Conservation (phyloP, 306 rosid genomes). For the Fragaria ananassa region DNA sequence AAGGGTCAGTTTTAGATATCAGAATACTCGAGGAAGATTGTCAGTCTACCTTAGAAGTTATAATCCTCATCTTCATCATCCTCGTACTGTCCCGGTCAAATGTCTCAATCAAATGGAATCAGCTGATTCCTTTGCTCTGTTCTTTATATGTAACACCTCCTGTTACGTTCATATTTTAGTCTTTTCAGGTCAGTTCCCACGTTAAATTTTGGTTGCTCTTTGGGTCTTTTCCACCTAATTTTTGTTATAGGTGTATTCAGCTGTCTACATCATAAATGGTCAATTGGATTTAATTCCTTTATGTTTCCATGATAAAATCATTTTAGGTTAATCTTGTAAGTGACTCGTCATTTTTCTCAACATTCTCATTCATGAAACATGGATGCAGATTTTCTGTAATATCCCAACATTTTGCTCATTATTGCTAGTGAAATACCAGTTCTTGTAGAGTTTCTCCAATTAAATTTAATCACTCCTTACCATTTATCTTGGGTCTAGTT, state of each 20-base stretch:
- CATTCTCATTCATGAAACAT: not conserved
- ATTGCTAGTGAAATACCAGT: too few relatives aligned
- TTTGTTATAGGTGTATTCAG: not conserved
- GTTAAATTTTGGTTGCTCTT: not conserved
- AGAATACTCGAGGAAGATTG: not conserved
- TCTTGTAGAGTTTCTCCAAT: not conserved
- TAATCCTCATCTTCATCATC: not conserved
- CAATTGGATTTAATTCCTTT: not conserved
- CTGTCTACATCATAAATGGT: too few relatives aligned
- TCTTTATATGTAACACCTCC: not conserved
- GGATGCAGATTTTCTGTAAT: not conserved
- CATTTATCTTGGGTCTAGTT: not conserved
- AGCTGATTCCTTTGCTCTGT: not conserved
- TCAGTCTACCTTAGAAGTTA: conserved; percentile 3
- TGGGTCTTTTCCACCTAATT: not conserved
- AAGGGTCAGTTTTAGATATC: not conserved
- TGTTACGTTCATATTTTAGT: not conserved
- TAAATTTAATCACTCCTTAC: too few relatives aligned
- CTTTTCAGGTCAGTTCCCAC: not conserved
- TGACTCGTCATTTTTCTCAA: not conserved
- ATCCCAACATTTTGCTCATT: not conserved
- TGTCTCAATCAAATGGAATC: not conserved
- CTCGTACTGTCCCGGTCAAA: not conserved
- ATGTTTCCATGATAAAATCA: not conserved
- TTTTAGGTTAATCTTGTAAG: not conserved